phyloP scores from a whole-genome alignment of 2,329 filamentous ascomycete genomes.

The Mariannaea sp. region DNA sequence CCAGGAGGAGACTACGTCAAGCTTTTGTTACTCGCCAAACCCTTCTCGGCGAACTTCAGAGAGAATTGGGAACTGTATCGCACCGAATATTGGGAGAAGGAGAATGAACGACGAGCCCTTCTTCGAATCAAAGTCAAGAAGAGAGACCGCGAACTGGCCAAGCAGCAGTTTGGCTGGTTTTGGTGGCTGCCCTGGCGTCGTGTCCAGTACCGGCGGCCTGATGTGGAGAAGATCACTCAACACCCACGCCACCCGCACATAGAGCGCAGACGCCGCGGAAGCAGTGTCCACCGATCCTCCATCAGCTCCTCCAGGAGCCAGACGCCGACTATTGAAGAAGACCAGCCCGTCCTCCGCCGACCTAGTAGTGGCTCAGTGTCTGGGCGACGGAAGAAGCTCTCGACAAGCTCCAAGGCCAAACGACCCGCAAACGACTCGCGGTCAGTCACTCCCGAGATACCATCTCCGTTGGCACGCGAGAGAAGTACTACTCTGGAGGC shows the following conservation, averaged over 20 bases:
- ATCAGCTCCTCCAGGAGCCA: slow-evolving; percentile 56
- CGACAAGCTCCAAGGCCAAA: slow-evolving; percentile 49
- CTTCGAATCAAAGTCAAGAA: slow-evolving; percentile 72
- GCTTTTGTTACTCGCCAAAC: slow-evolving; percentile 87
- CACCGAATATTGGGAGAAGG: slow-evolving; percentile 93
- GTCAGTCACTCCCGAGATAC: slow-evolving; percentile 59
- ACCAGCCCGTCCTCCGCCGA: slow-evolving; percentile 48
- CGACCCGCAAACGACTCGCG: slow-evolving; percentile 54
- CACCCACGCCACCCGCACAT: slow-evolving; percentile 48
- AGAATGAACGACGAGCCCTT: slow-evolving; percentile 84
- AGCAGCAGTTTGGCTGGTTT: slow-evolving; percentile 72
- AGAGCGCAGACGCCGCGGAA: slow-evolving; percentile 56
- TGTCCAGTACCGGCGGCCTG: slow-evolving; percentile 41
- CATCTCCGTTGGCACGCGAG: slow-evolving; percentile 58
- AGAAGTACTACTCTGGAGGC: slow-evolving; percentile 41
- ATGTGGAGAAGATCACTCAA: slow-evolving; percentile 45
- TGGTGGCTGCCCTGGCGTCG: slow-evolving; percentile 82
- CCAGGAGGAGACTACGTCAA: slow-evolving; percentile 92
- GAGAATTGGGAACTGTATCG: slow-evolving; percentile 98
- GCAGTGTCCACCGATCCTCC: slow-evolving; percentile 58
- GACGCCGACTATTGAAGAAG: slow-evolving; percentile 56
- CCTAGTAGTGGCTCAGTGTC: slow-evolving; percentile 55
- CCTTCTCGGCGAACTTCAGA: slow-evolving; percentile 90
- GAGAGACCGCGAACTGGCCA: slow-evolving; percentile 69
- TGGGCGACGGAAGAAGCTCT: slow-evolving; percentile 57